Percentiles rank a stretch among this genome's conserved stretches.
phyloP scores from a whole-genome alignment of 805 yeast genomes.

The Yamadazyma paraphyllophila region DNA sequence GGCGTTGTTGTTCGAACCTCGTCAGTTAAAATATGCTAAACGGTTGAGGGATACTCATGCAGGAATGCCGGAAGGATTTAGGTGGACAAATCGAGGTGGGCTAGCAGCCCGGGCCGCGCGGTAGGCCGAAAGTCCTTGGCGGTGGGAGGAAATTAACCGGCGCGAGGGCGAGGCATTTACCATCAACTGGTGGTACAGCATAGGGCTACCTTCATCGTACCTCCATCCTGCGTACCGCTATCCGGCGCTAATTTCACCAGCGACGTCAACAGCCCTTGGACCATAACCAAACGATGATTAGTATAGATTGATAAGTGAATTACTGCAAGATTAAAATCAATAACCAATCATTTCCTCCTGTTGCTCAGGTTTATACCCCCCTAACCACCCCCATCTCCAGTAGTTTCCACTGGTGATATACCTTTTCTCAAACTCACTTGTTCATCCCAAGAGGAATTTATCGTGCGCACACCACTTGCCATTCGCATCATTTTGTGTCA shows the following conservation, averaged over 20 bases:
- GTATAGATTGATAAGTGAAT: background rate
- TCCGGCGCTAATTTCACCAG: background rate
- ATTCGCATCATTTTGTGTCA: constrained; percentile 9
- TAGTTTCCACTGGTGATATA: too few relatives aligned
- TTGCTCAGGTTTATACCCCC: too few relatives aligned
- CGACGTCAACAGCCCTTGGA: background rate
- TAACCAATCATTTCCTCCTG: too few relatives aligned
- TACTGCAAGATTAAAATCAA: too few relatives aligned
- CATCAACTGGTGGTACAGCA: too few relatives aligned
- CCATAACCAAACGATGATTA: background rate
- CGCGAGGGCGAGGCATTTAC: background rate
- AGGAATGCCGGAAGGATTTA: background rate
- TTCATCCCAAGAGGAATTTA: background rate
- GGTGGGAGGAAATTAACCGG: background rate
- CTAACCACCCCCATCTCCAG: too few relatives aligned
- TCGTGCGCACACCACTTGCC: constrained; percentile 5
- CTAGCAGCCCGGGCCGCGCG: background rate
- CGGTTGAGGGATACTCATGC: background rate
- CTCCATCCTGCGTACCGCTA: background rate
- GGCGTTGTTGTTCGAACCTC: background rate
- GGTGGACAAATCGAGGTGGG: background rate
- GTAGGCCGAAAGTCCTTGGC: background rate
- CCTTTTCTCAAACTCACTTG: background rate
- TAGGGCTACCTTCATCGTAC: background rate
- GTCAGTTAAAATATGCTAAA: background rate